Base-by-base conservation (phyloP, 2,329 filamentous ascomycete species). In the Claviceps quebecensis region DNA sequence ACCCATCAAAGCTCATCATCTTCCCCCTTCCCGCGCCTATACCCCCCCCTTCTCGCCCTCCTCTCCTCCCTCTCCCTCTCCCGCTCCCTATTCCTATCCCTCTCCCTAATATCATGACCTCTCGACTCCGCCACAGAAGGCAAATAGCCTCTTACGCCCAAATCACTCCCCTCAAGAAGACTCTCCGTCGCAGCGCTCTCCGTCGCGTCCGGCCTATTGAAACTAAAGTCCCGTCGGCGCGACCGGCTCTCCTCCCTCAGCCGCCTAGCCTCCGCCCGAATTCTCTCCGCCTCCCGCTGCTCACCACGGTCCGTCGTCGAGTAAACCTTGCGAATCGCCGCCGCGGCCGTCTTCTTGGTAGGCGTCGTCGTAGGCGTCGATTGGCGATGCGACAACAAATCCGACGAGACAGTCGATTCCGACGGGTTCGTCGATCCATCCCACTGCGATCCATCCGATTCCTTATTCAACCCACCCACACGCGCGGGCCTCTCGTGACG, bases 401-500 rank as follows among this genome's bases (percentile, higher is more conserved):
- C 77, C 55, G 80, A 76, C 17, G 64, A 63, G 48, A 80, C 73
- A 58, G 73, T 77, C 37, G 81, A 82, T 61, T 77, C 78, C 57
- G 83, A 81, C 47, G 83, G 84, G 66, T 78, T 81, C 17, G 76
- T 80, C 13, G 74, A 78, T 45, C 86, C 87, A 63, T 94, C 86
- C 76, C 87, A 95, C 57, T 80, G 73, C 54, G 81, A 86, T 54
- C 83, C 86, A 58, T 96, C 91, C 44, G 83, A 76, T 58, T 85
- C 75, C 60, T 84, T 83, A 69, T 97, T 97, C 65, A 97, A 72
- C 19, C 91, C 91, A 38, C 91, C 91, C 2, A 97, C 89, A 49
- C 86, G 78, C 0, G 91, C 91, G 2, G 88, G 73, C 65, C 84
- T 87, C 70, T 97, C 91, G 62, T 88, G 77, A 23, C 90, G 86